Conservation (phyloP, 805 yeast species). For the Ogataea degrootiae region DNA sequence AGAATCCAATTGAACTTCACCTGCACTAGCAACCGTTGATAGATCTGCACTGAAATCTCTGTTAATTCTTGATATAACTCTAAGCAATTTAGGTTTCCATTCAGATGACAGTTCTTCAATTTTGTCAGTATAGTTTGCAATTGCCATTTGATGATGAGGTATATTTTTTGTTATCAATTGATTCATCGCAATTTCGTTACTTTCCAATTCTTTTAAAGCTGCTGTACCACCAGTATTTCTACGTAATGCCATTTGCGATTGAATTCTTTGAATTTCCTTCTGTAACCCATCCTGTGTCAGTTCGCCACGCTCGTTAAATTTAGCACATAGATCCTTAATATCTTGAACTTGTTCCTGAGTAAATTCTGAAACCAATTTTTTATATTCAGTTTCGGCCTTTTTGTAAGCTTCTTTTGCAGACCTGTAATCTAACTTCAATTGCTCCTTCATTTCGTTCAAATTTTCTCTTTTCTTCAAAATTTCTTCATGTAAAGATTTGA, state of each 20-base stretch:
- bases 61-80: constrained; percentile 53
- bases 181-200: constrained; percentile 35
- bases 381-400: constrained; percentile 27
- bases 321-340: constrained; percentile 32
- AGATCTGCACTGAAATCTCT: constrained; percentile 62
- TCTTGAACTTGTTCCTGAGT: constrained; percentile 37
- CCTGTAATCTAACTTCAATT: constrained; percentile 9
- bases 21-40: constrained; percentile 75
- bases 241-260: constrained; percentile 34
- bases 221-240: constrained; percentile 25
- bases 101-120: constrained; percentile 26
- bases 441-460: constrained; percentile 16
- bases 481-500: constrained; percentile 23
- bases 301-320: constrained; percentile 29
- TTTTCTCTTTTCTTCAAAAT: constrained; percentile 26
- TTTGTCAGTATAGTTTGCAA: constrained; percentile 34
- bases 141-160: constrained; percentile 31
- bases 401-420: constrained; percentile 19
- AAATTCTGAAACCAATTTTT: constrained; percentile 31
- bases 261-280: constrained; percentile 35
- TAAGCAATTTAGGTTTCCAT: constrained; percentile 63
- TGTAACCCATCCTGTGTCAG: constrained; percentile 35
- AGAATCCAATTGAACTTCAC: constrained; percentile 61
- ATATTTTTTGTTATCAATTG: constrained; percentile 32
- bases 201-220: constrained; percentile 27